Evolutionary conservation across 768 basidiomycete genomes (phyloP).

Genomic region (Suillus discolor): DNA sequence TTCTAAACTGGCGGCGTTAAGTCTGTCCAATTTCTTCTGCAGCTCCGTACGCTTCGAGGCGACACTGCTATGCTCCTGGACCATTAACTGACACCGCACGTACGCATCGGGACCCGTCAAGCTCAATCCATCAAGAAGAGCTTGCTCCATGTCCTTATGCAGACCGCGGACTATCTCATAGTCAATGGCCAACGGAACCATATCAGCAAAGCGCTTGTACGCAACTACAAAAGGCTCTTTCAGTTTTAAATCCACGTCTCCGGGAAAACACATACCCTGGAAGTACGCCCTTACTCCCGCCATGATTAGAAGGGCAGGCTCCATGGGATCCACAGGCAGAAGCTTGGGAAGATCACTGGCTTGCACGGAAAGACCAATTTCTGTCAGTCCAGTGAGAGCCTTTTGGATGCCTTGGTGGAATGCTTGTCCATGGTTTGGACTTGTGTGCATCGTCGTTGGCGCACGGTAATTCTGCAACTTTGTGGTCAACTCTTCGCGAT

Average conservation of each 20-base stretch:
- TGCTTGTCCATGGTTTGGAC: background rate
- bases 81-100: constrained; percentile 49
- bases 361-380: constrained; percentile 33
- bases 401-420: constrained; percentile 30
- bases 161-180: constrained; percentile 46
- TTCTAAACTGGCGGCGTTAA: constrained; percentile 49
- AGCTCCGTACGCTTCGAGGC: constrained; percentile 50
- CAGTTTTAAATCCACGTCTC: background rate
- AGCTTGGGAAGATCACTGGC: constrained; percentile 51
- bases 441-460: background rate
- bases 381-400: constrained; percentile 20
- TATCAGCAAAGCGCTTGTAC: constrained; percentile 48
- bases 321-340: constrained; percentile 52
- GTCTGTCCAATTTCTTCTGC: constrained; percentile 50
- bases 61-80: constrained; percentile 52
- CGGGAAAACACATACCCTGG: constrained; percentile 52
- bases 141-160: constrained; percentile 45
- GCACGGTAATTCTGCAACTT: constrained; percentile 15
- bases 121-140: constrained; percentile 50
- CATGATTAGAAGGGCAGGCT: constrained; percentile 65
- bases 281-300: constrained; percentile 74
- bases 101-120: constrained; percentile 50
- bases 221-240: constrained; percentile 37
- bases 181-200: constrained; percentile 46
- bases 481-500: constrained; percentile 8